Evolutionary conservation across 2,329 filamentous ascomycete genomes (phyloP).

Genomic region (Sphaerostilbella broomeana): DNA sequence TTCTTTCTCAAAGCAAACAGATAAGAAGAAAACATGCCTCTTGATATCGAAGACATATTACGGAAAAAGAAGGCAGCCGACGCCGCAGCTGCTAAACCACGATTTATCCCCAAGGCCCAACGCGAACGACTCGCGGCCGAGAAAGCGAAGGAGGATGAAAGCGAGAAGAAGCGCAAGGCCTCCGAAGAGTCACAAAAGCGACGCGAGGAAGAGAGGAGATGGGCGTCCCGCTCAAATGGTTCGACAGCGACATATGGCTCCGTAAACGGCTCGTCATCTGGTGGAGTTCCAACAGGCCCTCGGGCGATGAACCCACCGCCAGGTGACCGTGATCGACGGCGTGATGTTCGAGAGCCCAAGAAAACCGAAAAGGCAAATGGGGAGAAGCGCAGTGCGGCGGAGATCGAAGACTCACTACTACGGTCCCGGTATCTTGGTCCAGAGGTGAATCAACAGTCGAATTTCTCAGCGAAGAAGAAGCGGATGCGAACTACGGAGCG

Average conservation of each 20-base stretch:
- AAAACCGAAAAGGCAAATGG: constrained; percentile 31
- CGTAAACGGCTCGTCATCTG: constrained; percentile 27
- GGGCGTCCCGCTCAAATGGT: constrained; percentile 24
- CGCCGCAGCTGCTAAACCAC: constrained; percentile 77
- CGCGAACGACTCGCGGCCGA: constrained; percentile 74
- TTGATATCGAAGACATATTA: constrained; percentile 81
- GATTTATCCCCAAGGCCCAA: constrained; percentile 78
- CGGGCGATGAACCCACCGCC: constrained; percentile 51
- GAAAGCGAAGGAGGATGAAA: constrained; percentile 64
- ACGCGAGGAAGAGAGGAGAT: constrained; percentile 53
- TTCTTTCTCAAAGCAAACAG: too few relatives aligned
- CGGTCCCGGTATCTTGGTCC: constrained; percentile 86
- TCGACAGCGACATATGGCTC: constrained; percentile 20
- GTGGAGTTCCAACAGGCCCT: constrained; percentile 74
- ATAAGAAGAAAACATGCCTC: constrained; percentile 35
- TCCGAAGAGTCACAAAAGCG: constrained; percentile 62
- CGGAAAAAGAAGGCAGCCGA: constrained; percentile 81
- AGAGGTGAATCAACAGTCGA: constrained; percentile 73
- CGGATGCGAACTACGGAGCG: constrained; percentile 84
- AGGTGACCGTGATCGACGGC: constrained; percentile 25
- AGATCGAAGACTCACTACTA: constrained; percentile 67
- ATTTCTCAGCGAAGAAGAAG: constrained; percentile 94
- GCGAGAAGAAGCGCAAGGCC: constrained; percentile 44
- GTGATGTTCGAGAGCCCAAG: constrained; percentile 19
- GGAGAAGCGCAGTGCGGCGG: constrained; percentile 44